Percentiles rank a stretch among this genome's conserved stretches.
phyloP scores from a whole-genome alignment of 495 filamentous ascomycete species.

The Aspergillus coremiiformis region DNA sequence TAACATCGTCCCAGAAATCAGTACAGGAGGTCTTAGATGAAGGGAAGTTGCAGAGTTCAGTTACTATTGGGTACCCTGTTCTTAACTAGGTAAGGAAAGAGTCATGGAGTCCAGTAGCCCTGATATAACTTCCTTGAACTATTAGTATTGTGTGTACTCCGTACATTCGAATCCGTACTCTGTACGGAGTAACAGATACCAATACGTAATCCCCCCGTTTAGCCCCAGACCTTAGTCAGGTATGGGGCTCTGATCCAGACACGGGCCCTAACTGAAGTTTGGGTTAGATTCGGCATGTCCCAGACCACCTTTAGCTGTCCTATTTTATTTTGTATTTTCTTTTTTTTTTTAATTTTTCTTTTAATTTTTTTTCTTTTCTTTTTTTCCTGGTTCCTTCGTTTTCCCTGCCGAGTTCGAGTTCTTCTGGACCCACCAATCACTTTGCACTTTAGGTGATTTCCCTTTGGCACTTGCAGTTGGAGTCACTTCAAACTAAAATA shows the following conservation, averaged over 20 bases:
- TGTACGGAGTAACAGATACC: no score
- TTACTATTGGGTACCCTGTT: not conserved
- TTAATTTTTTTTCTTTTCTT: no score
- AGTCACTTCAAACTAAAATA: not conserved
- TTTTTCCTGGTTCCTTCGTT: constrained; percentile 7
- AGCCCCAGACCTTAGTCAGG: not conserved
- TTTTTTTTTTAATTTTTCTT: no score
- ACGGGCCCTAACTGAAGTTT: constrained; percentile 14
- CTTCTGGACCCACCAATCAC: constrained; percentile 8
- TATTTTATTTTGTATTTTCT: no score
- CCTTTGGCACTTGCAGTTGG: constrained; percentile 1
- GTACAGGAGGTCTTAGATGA: not conserved
- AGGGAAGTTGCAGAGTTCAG: not conserved
- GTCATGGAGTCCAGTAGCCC: no score
- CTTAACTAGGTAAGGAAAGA: no score
- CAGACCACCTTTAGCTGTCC: not conserved
- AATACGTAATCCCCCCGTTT: not conserved
- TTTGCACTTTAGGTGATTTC: not conserved
- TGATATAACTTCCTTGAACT: no score
- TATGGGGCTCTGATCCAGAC: constrained; percentile 14
- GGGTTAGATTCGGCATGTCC: constrained; percentile 18
- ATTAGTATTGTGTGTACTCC: not conserved
- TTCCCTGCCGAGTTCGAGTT: constrained; percentile 9
- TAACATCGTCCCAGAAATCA: not conserved
- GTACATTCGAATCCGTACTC: no score